These are phyloP conservation scores for Eimeria sp. DNA, from an alignment of 169 alveolate species.

Conservation along the genomic window DNA sequence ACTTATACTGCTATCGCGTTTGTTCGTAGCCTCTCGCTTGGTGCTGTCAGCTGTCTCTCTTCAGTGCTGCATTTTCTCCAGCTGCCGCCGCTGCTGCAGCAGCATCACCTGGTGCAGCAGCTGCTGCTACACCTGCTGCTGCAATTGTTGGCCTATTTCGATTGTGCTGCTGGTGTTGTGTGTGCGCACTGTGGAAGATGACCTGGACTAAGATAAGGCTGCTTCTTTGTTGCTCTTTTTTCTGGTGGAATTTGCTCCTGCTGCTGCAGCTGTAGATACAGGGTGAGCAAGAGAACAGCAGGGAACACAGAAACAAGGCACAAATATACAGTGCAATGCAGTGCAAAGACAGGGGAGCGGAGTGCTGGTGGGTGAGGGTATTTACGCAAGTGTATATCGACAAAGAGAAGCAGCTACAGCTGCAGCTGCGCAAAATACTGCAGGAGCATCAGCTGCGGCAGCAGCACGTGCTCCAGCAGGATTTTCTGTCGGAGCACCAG, in stretches of 20 bases:
- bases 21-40: background rate
- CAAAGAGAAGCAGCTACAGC: background rate
- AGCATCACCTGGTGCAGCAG: background rate
- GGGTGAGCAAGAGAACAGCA: no score
- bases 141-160: no score
- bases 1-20: background rate
- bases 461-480: background rate
- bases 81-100: background rate
- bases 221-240: no score
- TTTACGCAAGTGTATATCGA: background rate
- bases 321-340: no score
- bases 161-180: no score
- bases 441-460: conserved; percentile 2
- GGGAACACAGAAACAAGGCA: no score
- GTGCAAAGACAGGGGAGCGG: no score
- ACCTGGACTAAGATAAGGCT: no score
- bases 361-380: no score
- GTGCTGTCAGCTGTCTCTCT: background rate
- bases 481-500: background rate
- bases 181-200: no score
- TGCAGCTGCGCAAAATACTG: background rate
- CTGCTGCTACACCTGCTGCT: background rate
- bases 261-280: no score
- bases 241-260: no score
- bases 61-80: background rate